A percentile compares a stretch with the other conserved stretches of the same genome.
These are phyloP conservation scores for Cyberlindnera bimundalis DNA, from an alignment of 805 yeast genomes.

Conservation along the genomic window DNA sequence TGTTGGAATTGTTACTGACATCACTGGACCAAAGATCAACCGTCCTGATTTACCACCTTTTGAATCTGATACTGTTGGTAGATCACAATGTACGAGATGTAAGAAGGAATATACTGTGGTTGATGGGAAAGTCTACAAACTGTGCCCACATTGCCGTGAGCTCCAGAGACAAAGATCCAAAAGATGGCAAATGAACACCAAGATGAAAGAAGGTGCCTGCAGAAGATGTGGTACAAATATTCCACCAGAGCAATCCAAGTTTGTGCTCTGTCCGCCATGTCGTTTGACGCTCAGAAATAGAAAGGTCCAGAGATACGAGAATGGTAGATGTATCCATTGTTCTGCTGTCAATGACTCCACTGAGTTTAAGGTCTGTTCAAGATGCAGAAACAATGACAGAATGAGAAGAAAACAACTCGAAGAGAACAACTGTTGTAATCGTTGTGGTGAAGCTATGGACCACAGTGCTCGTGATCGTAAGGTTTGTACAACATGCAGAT, in stretches of 20 bases:
- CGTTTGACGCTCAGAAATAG: slow-evolving; percentile 50
- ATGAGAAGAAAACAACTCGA: slow-evolving; percentile 54
- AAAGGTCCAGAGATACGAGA: slow-evolving; percentile 56
- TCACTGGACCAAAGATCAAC: slow-evolving; percentile 21
- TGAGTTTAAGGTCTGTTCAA: slow-evolving; percentile 57
- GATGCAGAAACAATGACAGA: slow-evolving; percentile 62
- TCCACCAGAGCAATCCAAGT: slow-evolving; percentile 47
- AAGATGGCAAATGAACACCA: slow-evolving; percentile 62
- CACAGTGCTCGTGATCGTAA: slow-evolving; percentile 47
- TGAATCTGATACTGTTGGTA: slow-evolving; percentile 6
- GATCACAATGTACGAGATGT: slow-evolving; percentile 48
- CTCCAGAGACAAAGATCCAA: slow-evolving; percentile 59
- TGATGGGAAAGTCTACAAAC: slow-evolving; percentile 40
- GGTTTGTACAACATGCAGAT: slow-evolving; percentile 54
- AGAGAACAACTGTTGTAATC: slow-evolving; percentile 55
- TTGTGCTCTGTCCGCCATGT: slow-evolving; percentile 59
- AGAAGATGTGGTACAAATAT: slow-evolving; percentile 59
- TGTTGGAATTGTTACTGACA: slow-evolving; percentile 23
- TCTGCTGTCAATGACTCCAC: slow-evolving; percentile 51
- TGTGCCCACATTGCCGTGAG: slow-evolving; percentile 64
- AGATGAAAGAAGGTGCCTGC: slow-evolving; percentile 58
- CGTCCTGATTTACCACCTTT: slow-evolving; percentile 1
- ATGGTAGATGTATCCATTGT: slow-evolving; percentile 68
- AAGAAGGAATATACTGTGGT: slow-evolving; percentile 54
- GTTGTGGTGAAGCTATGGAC: slow-evolving; percentile 53